Conservation (phyloP, 306 rosid species). For the Cyclanthera cordifolia region DNA sequence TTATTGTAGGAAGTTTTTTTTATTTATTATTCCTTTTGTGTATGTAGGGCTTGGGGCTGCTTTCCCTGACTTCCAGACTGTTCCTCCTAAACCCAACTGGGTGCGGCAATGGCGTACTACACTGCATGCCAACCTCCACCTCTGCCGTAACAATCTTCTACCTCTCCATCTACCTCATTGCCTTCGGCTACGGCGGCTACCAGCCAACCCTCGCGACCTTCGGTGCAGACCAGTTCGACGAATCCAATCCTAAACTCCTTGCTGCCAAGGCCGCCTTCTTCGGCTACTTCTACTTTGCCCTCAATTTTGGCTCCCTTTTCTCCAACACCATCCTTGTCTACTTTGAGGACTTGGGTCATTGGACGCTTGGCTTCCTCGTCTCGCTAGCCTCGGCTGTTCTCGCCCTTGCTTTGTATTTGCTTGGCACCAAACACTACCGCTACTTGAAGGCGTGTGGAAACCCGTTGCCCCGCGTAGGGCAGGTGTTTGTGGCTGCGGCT, state of each 20-base stretch:
- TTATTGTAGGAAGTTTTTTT: no score
- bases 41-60: slow-evolving; percentile 34
- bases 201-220: slow-evolving; percentile 54
- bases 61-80: slow-evolving; percentile 28
- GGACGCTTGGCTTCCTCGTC: slow-evolving; percentile 37
- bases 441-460: slow-evolving; percentile 32
- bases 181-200: slow-evolving; percentile 54
- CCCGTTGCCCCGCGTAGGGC: slow-evolving; percentile 33
- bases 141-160: slow-evolving; percentile 25
- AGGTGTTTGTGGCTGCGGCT: slow-evolving; percentile 30
- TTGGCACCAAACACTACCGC: slow-evolving; percentile 22
- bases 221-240: slow-evolving; percentile 49
- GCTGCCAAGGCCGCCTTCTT: slow-evolving; percentile 30
- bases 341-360: slow-evolving; percentile 35
- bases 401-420: slow-evolving; percentile 26
- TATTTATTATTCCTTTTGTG: no score
- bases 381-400: slow-evolving; percentile 35
- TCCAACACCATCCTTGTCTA: slow-evolving; percentile 45
- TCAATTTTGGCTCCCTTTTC: slow-evolving; percentile 46
- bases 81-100: slow-evolving; percentile 32
- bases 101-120: slow-evolving; percentile 24
- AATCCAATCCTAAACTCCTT: neutral
- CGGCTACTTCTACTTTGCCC: slow-evolving; percentile 46
- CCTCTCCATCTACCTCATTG: slow-evolving; percentile 40
- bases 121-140: slow-evolving; percentile 26